These are phyloP conservation scores for Talaromyces islandicus DNA, from an alignment of 2,329 filamentous ascomycete genomes.

Conservation along the genomic window DNA sequence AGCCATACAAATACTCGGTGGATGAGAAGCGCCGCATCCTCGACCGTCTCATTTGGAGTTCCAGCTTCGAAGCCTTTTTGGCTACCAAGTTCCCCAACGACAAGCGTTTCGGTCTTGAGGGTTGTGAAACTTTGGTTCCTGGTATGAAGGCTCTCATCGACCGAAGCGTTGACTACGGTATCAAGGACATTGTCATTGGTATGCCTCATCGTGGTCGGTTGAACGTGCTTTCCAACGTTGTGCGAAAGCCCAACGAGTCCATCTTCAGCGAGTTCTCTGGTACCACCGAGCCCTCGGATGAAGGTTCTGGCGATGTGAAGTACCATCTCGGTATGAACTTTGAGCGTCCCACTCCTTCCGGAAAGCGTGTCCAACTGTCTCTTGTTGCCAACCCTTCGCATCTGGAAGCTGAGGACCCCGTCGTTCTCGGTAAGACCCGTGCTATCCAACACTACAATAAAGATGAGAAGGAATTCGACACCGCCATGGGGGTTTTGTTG, in stretches of 20 bases:
- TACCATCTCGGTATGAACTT: slow-evolving; percentile 99
- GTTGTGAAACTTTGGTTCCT: slow-evolving; percentile 91
- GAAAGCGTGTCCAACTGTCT: slow-evolving; percentile 98
- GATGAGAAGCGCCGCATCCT: slow-evolving; percentile 98
- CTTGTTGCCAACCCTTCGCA: slow-evolving; percentile 98
- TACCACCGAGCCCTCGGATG: slow-evolving; percentile 77
- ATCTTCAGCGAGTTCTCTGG: slow-evolving; percentile 99
- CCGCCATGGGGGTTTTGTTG: slow-evolving; percentile 90
- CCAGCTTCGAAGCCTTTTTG: slow-evolving; percentile 92
- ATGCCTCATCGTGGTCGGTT: slow-evolving; percentile 99
- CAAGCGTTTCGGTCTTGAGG: slow-evolving; percentile 97
- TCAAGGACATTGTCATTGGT: slow-evolving; percentile 98
- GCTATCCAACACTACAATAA: slow-evolving; percentile 99
- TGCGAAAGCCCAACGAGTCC: slow-evolving; percentile 97
- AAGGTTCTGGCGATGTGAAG: slow-evolving; percentile 97
- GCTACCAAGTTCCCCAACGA: slow-evolving; percentile 99
- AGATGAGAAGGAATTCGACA: slow-evolving; percentile 80
- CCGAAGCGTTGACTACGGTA: slow-evolving; percentile 93
- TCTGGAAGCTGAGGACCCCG: slow-evolving; percentile 94
- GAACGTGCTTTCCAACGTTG: slow-evolving; percentile 96
- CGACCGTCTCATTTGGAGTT: slow-evolving; percentile 96
- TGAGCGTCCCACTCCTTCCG: slow-evolving; percentile 93
- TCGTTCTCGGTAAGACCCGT: slow-evolving; percentile 93
- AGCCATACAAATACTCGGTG: slow-evolving; percentile 93
- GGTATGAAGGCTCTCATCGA: slow-evolving; percentile 99